A percentile compares a stretch with the other conserved stretches of the same genome.
Evolutionary conservation across 2,329 filamentous ascomycete genomes (phyloP).

Genomic region (Fusarium sp.): DNA sequence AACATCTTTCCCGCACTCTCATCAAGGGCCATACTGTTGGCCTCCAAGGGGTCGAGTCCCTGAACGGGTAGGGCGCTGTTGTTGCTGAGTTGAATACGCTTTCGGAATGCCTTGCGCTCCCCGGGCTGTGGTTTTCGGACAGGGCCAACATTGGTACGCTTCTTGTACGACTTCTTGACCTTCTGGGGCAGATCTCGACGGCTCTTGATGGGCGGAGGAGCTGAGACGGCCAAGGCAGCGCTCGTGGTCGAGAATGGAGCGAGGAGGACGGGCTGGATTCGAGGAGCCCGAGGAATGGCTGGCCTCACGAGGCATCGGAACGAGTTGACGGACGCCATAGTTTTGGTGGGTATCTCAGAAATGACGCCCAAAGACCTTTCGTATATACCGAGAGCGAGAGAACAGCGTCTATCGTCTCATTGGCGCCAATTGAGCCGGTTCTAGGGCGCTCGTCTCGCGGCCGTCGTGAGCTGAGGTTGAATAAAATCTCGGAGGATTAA

Average conservation of each 20-base stretch:
- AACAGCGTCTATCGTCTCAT: constrained; percentile 41
- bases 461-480: constrained; percentile 43
- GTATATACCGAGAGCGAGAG: constrained; percentile 7
- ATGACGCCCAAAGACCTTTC: constrained; percentile 4
- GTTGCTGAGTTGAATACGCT: constrained; percentile 92
- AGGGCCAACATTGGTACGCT: constrained; percentile 56
- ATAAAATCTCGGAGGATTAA: constrained; percentile 48
- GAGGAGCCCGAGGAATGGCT: constrained; percentile 48
- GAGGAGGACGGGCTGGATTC: constrained; percentile 49
- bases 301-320: constrained; percentile 57
- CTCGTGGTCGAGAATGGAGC: constrained; percentile 57
- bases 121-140: constrained; percentile 73
- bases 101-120: constrained; percentile 87
- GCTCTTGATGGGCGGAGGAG: constrained; percentile 50
- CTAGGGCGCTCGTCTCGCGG: constrained; percentile 37
- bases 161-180: constrained; percentile 64
- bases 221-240: constrained; percentile 46
- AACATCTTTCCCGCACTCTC: constrained; percentile 73
- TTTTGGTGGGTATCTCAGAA: constrained; percentile 9
- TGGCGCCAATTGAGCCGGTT: constrained; percentile 47
- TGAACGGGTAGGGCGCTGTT: constrained; percentile 86
- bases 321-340: constrained; percentile 55
- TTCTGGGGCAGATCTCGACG: constrained; percentile 52
- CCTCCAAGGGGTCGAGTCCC: constrained; percentile 71
- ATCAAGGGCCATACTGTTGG: constrained; percentile 64